A percentile compares a stretch with the other conserved stretches of the same genome.
These are phyloP conservation scores for Astragalus glycyphyllos DNA, from an alignment of 306 rosid genomes.

Conservation along the genomic window DNA sequence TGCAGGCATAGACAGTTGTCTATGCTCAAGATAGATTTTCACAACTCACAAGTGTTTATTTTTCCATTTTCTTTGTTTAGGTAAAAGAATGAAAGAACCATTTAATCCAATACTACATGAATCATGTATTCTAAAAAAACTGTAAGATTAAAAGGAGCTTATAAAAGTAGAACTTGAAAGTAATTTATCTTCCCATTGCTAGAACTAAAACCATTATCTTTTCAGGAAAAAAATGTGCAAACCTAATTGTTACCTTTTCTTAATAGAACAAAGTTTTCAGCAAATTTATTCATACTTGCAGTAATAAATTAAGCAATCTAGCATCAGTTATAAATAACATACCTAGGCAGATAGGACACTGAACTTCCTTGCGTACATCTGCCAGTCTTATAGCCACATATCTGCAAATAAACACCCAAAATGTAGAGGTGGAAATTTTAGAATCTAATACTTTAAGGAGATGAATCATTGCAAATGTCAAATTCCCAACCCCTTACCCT, in stretches of 20 bases:
- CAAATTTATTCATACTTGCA: not conserved
- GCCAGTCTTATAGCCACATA: slow-evolving; percentile 59
- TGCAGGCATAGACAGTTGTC: not conserved
- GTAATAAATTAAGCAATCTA: slow-evolving; percentile 21
- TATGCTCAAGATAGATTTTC: not conserved
- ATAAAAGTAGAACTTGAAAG: not conserved
- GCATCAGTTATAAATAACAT: slow-evolving; percentile 33
- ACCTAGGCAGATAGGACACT: slow-evolving; percentile 92
- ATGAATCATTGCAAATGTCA: slow-evolving; percentile 21
- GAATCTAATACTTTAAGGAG: slow-evolving; percentile 2
- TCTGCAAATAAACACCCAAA: slow-evolving; percentile 56
- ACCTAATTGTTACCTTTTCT: slow-evolving; percentile 6
- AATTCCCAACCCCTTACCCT: slow-evolving; percentile 9
- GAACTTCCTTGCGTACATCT: slow-evolving; percentile 74
- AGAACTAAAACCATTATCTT: slow-evolving; percentile 12
- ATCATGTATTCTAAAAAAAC: not conserved
- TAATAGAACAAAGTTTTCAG: not conserved
- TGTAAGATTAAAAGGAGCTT: slow-evolving; percentile 1
- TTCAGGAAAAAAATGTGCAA: not conserved
- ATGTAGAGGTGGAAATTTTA: slow-evolving; percentile 24
- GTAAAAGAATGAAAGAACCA: slow-evolving; percentile 23
- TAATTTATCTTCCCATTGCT: slow-evolving; percentile 11
- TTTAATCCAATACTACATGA: slow-evolving; percentile 12
- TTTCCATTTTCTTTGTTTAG: not conserved
- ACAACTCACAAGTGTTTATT: slow-evolving; percentile 4